phyloP scores from a whole-genome alignment of 176 grass and related monocot species.

The Hordeum vulgare region MorexV3_pseudomolecules_assembly NC_058518.1:372100777-372101276 shows the following conservation, averaged over 20 bases:
- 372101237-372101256: too few relatives aligned
- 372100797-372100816: slow-evolving; percentile 66
- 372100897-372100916: slow-evolving; percentile 29
- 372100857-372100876: slow-evolving; percentile 46
- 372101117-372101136: slow-evolving; percentile 62
- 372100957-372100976: slow-evolving; percentile 68
- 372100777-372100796: slow-evolving; percentile 47
- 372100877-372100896: slow-evolving; percentile 55
- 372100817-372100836: slow-evolving; percentile 71
- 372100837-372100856: slow-evolving; percentile 57
- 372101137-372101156: slow-evolving; percentile 69
- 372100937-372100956: slow-evolving; percentile 74
- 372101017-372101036: slow-evolving; percentile 61
- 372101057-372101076: slow-evolving; percentile 23
- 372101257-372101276: too few relatives aligned
- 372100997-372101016: slow-evolving; percentile 43
- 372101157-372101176: too few relatives aligned
- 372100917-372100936: slow-evolving; percentile 54
- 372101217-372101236: too few relatives aligned
- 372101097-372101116: background rate
- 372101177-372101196: too few relatives aligned
- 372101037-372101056: slow-evolving; percentile 48
- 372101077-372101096: background rate
- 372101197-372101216: background rate
- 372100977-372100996: slow-evolving; percentile 61